Base-by-base conservation (phyloP, 202 grass and related monocot species). In the Dendrocalamus latiflorus region DNA sequence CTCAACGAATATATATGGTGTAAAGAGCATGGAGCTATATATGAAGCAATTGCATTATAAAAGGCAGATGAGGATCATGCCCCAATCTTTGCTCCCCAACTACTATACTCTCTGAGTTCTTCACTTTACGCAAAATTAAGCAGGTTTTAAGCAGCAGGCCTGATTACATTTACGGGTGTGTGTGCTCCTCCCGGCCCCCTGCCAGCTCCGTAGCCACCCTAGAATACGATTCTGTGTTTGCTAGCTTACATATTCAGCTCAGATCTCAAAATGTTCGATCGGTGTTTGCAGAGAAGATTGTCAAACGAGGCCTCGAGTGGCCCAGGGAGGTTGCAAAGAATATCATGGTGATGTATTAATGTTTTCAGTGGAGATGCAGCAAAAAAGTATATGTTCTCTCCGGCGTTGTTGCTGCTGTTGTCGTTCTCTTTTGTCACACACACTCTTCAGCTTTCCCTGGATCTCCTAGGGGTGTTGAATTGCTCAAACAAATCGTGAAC, bases 241-340 rank as follows among this genome's bases (percentile, higher is more conserved):
- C 7, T 15, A 60, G 4, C 25, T 47, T n/a, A n/a, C n/a, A n/a
- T 77, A 58, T 24, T 71, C 28, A 67, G 58, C 65, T 86, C 72
- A 51, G 58, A 82, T 82, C 57, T 82, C 83, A 50, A 89, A 77
- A 81, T 77, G 65, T 89, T 85, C 82, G 57, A 72, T 77, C 77
- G 47, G 45, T 4, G 5, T 10, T 20, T 2, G 55, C 22, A 42
- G 62, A 80, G 70, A 80, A 64, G 44, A 65, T 76, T 76, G 70
- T 76, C 36, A 56, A 49, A 54, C 54, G 65, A 58, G 30, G 4
- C 34, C 69, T 54, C 43, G 43, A 70, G 13, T 37, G 78, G 25
- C 12, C 62, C n/a, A 3, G 33, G 11, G 4, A 43, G 56, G 55
- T 15, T 9, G 54, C 54, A 68, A 69, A 44, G 51, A 60, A 80